Evolutionary conservation across 1,284 basidiomycete genomes (phyloP).

Genomic region (Boletellus deceptivus): DNA sequence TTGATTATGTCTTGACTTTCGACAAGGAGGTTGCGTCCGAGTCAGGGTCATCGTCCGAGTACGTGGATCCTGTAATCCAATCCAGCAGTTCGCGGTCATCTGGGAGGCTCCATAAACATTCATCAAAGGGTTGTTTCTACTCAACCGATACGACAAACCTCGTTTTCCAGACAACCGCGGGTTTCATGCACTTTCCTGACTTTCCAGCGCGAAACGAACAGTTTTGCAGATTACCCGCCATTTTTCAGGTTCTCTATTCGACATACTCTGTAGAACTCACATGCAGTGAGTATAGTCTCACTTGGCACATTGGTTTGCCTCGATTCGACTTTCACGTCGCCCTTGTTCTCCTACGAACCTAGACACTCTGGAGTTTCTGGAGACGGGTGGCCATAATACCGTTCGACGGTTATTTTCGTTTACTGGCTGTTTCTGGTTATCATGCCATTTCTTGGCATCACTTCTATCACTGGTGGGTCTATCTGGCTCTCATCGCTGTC

Average conservation of each 20-base stretch:
- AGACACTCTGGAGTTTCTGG: neutral
- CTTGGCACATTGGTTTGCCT: neutral
- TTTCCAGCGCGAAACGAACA: neutral
- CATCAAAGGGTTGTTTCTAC: neutral
- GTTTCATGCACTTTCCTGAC: neutral
- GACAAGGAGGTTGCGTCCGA: neutral
- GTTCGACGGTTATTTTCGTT: neutral
- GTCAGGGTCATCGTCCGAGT: neutral
- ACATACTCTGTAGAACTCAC: neutral
- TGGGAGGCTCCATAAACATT: neutral
- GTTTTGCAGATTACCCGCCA: neutral
- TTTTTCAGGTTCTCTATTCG: neutral
- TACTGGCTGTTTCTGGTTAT: neutral
- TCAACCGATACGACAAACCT: neutral
- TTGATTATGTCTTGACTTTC: neutral
- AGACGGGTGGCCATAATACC: neutral
- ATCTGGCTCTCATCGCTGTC: neutral
- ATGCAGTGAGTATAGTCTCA: neutral
- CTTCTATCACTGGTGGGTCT: neutral
- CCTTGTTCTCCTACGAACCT: neutral
- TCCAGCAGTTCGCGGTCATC: neutral
- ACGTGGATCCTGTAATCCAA: neutral
- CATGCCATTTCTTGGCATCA: fast-evolving
- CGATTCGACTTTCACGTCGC: neutral
- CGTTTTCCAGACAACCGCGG: neutral